phyloP scores from a whole-genome alignment of 495 filamentous ascomycete species.

The Diplogelasinospora grovesii region DNA sequence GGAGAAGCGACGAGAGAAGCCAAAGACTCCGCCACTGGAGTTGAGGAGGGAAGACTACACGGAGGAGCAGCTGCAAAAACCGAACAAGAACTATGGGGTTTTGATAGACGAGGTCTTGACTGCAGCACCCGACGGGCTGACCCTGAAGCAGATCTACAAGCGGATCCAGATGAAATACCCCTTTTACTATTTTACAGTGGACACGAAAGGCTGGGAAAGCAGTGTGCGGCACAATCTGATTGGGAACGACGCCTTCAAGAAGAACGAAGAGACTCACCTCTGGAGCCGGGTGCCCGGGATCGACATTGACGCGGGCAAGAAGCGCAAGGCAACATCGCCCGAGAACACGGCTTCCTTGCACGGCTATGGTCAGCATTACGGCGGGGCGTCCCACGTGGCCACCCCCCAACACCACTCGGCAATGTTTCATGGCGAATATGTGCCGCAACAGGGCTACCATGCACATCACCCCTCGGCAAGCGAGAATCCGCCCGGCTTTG shows the following conservation, averaged over 20 bases:
- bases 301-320: slow-evolving; percentile 45
- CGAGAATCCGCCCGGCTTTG: slow-evolving; percentile 23
- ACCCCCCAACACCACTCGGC: slow-evolving; percentile 21
- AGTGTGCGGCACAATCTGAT: slow-evolving; percentile 94
- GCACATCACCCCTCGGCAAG: slow-evolving; percentile 5
- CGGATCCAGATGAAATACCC: slow-evolving; percentile 83
- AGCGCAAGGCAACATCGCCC: slow-evolving; percentile 42
- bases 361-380: slow-evolving; percentile 19
- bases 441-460: slow-evolving; percentile 20
- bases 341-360: slow-evolving; percentile 29
- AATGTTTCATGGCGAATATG: slow-evolving; percentile 22
- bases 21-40: slow-evolving; percentile 51
- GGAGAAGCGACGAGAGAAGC: slow-evolving; percentile 54
- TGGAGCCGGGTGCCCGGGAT: slow-evolving; percentile 46
- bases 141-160: slow-evolving; percentile 90
- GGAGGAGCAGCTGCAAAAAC: slow-evolving; percentile 78
- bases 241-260: slow-evolving; percentile 79
- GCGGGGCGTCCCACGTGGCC: too few species aligned
- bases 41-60: slow-evolving; percentile 71
- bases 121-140: slow-evolving; percentile 65
- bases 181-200: slow-evolving; percentile 75
- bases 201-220: slow-evolving; percentile 90
- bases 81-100: slow-evolving; percentile 77
- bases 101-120: slow-evolving; percentile 86
- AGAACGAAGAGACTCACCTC: slow-evolving; percentile 56